These are phyloP conservation scores for Saccharum spontaneum DNA, from an alignment of 176 grass and related monocot species.

Conservation along the genomic window DNA sequence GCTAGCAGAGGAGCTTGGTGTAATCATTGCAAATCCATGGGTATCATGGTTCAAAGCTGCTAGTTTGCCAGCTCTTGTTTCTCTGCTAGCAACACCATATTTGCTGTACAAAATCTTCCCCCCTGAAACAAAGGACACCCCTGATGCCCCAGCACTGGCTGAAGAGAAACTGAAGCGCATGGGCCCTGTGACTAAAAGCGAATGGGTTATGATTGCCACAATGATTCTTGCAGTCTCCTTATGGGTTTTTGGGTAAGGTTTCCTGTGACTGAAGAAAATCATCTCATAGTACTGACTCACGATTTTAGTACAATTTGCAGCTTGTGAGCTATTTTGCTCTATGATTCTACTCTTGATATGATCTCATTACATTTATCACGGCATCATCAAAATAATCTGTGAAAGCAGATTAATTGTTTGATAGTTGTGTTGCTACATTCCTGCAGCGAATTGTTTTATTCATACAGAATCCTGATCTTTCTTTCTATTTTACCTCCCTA, in stretches of 20 bases:
- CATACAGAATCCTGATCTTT: neutral
- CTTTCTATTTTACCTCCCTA: neutral
- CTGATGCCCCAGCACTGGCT: conserved; percentile 74
- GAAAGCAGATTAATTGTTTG: neutral
- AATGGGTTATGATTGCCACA: conserved; percentile 83
- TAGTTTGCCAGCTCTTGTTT: conserved; percentile 81
- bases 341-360: neutral
- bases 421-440: neutral
- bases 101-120: conserved; percentile 85
- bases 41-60: conserved; percentile 81
- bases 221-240: conserved; percentile 81
- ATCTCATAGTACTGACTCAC: neutral
- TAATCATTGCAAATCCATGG: conserved; percentile 79
- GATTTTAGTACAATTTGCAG: conserved; percentile 12
- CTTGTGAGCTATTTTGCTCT: conserved; percentile 11
- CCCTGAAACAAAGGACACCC: conserved; percentile 83
- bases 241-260: conserved; percentile 78
- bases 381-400: neutral
- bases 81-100: conserved; percentile 68
- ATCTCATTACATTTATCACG: conserved; percentile 12
- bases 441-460: neutral
- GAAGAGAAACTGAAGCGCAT: conserved; percentile 60
- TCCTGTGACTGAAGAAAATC: neutral
- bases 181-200: conserved; percentile 80
- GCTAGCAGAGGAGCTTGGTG: conserved; percentile 83